Evolutionary conservation across 2,329 filamentous ascomycete species (phyloP).

Genomic region (Xylaria sp.): DNA sequence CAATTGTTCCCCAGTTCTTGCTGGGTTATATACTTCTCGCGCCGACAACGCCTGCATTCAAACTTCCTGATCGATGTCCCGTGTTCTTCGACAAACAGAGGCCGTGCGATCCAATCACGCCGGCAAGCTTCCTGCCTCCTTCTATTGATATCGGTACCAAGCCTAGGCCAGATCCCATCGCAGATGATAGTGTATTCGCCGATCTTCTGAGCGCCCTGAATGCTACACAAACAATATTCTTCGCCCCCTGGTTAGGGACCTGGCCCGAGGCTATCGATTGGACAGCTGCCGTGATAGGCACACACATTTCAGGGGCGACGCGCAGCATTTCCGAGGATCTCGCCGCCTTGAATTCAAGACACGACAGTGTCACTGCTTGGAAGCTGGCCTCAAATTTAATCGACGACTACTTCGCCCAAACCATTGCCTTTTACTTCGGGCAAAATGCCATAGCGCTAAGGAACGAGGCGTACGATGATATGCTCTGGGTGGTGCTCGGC

Average conservation of each 20-base stretch:
- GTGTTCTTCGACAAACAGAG: conserved; percentile 30
- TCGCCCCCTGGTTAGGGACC: conserved; percentile 75
- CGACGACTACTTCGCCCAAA: conserved; percentile 79
- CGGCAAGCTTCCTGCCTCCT: conserved; percentile 34
- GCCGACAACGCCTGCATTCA: not conserved
- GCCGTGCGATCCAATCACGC: conserved; percentile 35
- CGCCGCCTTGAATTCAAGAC: conserved; percentile 40
- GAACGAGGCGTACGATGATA: conserved; percentile 84
- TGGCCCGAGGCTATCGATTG: conserved; percentile 92
- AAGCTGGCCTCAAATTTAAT: conserved; percentile 76
- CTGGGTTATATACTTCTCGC: not conserved
- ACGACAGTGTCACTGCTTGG: conserved; percentile 46
- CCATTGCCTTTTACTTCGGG: conserved; percentile 81
- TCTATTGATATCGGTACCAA: conserved; percentile 15
- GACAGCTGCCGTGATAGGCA: conserved; percentile 86
- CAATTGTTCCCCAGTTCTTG: not conserved
- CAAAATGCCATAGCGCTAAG: conserved; percentile 79
- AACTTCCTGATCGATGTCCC: conserved; percentile 20
- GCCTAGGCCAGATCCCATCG: conserved; percentile 14
- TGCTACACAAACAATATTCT: conserved; percentile 80
- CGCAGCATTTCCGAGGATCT: conserved; percentile 71
- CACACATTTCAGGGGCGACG: conserved; percentile 75
- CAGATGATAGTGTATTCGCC: conserved; percentile 45
- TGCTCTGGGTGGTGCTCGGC: conserved; percentile 91
- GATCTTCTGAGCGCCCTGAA: conserved; percentile 68